Conservation (phyloP, 225 moss, liverwort and hornwort genomes). For the Bryoerythrophyllum caledonicum region DNA sequence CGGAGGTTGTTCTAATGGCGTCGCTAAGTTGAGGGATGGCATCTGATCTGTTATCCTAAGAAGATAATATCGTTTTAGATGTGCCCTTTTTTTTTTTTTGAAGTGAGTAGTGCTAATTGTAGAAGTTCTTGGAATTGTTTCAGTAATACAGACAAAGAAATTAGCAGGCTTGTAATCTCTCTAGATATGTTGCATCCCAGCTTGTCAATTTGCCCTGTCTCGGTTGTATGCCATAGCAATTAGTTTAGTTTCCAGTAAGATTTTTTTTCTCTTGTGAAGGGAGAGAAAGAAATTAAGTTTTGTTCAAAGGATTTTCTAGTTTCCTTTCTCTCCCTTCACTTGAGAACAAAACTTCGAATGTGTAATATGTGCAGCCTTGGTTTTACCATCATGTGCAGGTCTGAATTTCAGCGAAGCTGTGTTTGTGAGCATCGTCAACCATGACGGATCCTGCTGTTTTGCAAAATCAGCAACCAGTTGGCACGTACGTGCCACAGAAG, state of each 20-base stretch:
- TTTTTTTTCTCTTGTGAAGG: too few species aligned
- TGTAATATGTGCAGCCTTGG: too few species aligned
- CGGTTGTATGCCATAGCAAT: background rate
- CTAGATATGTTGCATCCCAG: background rate
- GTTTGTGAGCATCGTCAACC: background rate
- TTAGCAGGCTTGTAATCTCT: background rate
- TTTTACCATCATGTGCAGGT: slow-evolving; percentile 10
- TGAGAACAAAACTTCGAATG: background rate
- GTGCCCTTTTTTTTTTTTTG: too few species aligned
- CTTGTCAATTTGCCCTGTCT: background rate
- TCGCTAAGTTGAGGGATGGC: background rate
- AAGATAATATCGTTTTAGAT: background rate
- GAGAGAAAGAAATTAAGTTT: too few species aligned
- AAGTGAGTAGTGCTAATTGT: too few species aligned
- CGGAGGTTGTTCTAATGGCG: background rate
- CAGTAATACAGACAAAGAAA: background rate
- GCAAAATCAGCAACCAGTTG: slow-evolving; percentile 37
- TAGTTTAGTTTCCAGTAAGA: background rate
- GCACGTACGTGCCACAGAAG: slow-evolving; percentile 16
- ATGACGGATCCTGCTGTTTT: slow-evolving; percentile 20
- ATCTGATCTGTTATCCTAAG: background rate
- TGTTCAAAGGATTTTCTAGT: background rate
- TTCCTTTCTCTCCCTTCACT: background rate
- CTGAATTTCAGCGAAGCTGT: background rate
- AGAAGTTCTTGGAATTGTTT: background rate